phyloP scores from a whole-genome alignment of 805 yeast genomes.

The Wickerhamiella brachini region DNA sequence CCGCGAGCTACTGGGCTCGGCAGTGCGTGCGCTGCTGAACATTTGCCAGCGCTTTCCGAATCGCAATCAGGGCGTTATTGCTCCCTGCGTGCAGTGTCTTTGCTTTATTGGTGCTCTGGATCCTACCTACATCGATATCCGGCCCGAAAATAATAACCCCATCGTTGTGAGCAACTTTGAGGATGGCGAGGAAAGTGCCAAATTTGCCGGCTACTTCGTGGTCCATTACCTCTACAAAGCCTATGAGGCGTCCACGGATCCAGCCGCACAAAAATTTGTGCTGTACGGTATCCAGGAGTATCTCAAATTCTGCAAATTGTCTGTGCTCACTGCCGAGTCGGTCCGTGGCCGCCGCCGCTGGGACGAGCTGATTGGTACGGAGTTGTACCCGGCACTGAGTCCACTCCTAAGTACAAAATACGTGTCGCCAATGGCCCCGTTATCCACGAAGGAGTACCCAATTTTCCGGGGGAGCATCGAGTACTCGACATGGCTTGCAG shows the following conservation, averaged over 20 bases:
- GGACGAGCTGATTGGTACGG: slow-evolving; percentile 56
- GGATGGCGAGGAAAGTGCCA: slow-evolving; percentile 45
- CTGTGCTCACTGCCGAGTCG: not conserved
- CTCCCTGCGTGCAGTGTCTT: slow-evolving; percentile 52
- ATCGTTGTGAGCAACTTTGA: slow-evolving; percentile 50
- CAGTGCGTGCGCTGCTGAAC: slow-evolving; percentile 19
- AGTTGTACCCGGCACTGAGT: slow-evolving; percentile 52
- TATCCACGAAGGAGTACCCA: slow-evolving; percentile 40
- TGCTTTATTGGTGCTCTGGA: slow-evolving; percentile 71
- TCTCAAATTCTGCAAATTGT: slow-evolving; percentile 39
- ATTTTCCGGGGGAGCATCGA: slow-evolving; percentile 32
- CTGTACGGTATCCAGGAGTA: slow-evolving; percentile 86
- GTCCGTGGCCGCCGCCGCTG: slow-evolving; percentile 20
- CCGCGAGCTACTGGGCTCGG: slow-evolving; percentile 13
- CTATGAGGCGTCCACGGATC: slow-evolving; percentile 83
- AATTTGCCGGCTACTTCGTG: slow-evolving; percentile 50
- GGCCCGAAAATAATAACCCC: slow-evolving; percentile 29
- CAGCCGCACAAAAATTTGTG: slow-evolving; percentile 65
- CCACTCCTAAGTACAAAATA: slow-evolving; percentile 39
- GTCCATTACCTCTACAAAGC: slow-evolving; percentile 63
- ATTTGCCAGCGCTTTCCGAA: slow-evolving; percentile 18
- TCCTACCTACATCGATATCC: slow-evolving; percentile 38
- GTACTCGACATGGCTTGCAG: slow-evolving; percentile 57
- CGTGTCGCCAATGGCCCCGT: not conserved
- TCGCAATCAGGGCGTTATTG: slow-evolving; percentile 30